A percentile compares a stretch with the other conserved stretches of the same genome.
Evolutionary conservation across 164 flowering plant genomes (phyloP).

Genomic region (Stephania cephalantha): DNA sequence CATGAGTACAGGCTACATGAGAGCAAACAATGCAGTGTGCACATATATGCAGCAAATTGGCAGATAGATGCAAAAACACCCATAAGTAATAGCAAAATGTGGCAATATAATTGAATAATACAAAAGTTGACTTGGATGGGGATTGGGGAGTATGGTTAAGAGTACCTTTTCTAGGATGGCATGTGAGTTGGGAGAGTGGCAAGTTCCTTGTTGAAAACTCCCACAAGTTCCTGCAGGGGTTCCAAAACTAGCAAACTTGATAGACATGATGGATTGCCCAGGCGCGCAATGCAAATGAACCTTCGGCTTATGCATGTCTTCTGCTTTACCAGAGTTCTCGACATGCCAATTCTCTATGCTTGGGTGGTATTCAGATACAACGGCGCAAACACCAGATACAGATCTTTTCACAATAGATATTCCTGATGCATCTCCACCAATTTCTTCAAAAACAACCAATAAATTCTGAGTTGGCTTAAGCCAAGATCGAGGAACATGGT

Average conservation of each 20-base stretch:
- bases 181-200: slow-evolving; percentile 76
- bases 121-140: not conserved
- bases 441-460: slow-evolving; percentile 84
- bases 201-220: slow-evolving; percentile 73
- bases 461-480: slow-evolving; percentile 74
- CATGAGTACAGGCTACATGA: not conserved
- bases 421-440: slow-evolving; percentile 76
- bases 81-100: not conserved
- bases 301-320: slow-evolving; percentile 65
- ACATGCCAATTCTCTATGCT: slow-evolving; percentile 71
- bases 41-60: too few species aligned
- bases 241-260: slow-evolving; percentile 97
- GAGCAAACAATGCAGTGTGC: too few species aligned
- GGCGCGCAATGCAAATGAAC: slow-evolving; percentile 65
- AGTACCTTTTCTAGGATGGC: slow-evolving; percentile 62
- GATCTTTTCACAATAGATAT: slow-evolving; percentile 72
- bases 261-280: slow-evolving; percentile 73
- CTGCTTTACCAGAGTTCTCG: slow-evolving; percentile 58
- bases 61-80: not conserved
- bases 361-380: slow-evolving; percentile 81
- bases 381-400: slow-evolving; percentile 69
- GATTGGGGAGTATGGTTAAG: not conserved
- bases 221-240: slow-evolving; percentile 98
- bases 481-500: slow-evolving; percentile 97
- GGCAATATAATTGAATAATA: not conserved